Base-by-base conservation (phyloP, 352 stramenopile genomes). In the Phytophthora meadii region DNA sequence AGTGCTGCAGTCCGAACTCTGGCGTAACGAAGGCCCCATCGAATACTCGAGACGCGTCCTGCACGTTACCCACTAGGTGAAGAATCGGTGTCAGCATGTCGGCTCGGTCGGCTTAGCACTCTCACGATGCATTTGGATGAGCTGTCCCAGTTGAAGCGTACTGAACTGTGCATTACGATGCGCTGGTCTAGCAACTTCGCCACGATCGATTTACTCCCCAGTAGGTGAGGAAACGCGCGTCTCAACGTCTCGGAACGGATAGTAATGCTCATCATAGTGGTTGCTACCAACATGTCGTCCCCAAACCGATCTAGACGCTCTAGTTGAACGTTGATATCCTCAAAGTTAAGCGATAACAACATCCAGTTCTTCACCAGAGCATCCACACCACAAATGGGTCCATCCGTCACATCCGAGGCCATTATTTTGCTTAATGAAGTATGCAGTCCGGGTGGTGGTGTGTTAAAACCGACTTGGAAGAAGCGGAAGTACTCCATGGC, bases 61-160 rank as follows among this genome's bases (percentile, higher is more conserved):
- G 15, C 34, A 68, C 12, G 53, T 39, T 68, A 12, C 44, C 42
- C 8, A 66, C 5, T 2, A 65, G 5, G 2, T 42, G 17, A 6
- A 60, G 32, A 17, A 66, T 36, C 34, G 58, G 32, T 19, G 49
- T 54, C 9, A 66, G 3, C 49, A 67, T 44, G 17, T 61, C 59
- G 15, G 44, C 42, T n/a, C n/a, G n/a, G n/a, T n/a, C n/a, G 30
- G 25, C 40, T 54, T 27, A 25, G 25, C 49, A 61, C 51, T 2
- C 44, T 49, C 42, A 6, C 25, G 8, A 51, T 37, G 34, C 50
- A 37, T 24, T 19, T 37, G 9, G 14, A 48, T 5, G 12, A 28
- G 12, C 8, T 5, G 27, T 61, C 42, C 50, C 51, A 67, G 6
- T 49, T n/a, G 28, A 67, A 61, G 15, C 5, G 44, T 15, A 61